A percentile compares a stretch with the other conserved stretches of the same genome.
phyloP scores from a whole-genome alignment of 305 asterid species.

The Striga hermonthica region DNA sequence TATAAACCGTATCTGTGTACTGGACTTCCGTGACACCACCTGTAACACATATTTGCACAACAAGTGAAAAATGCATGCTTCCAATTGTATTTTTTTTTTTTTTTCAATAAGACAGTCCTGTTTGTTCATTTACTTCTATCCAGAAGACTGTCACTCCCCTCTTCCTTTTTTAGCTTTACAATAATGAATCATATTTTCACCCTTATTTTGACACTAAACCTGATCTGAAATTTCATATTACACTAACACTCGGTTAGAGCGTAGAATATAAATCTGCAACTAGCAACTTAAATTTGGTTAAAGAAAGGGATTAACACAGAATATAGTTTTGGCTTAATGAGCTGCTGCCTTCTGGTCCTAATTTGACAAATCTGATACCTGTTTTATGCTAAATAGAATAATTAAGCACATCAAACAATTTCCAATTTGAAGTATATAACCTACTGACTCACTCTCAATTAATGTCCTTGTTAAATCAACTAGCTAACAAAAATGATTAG shows the following conservation, averaged over 20 bases:
- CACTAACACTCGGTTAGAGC: not conserved
- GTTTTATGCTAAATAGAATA: not conserved
- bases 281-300: constrained; percentile 19
- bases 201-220: no score
- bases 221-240: no score
- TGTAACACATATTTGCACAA: constrained; percentile 34
- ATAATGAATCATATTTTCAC: no score
- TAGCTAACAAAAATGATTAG: constrained; percentile 2
- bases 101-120: not conserved
- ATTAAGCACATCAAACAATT: not conserved
- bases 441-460: not conserved
- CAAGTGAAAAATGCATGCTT: constrained; percentile 5
- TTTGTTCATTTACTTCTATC: not conserved
- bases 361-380: not conserved
- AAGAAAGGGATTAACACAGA: not conserved
- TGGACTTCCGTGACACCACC: constrained; percentile 99
- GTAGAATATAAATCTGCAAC: not conserved
- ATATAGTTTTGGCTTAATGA: constrained; percentile 8
- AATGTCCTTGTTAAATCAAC: not conserved
- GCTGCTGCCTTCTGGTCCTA: no score
- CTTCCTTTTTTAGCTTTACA: no score
- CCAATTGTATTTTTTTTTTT: not conserved
- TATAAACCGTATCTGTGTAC: constrained; percentile 86
- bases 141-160: not conserved
- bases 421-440: not conserved